phyloP scores from a whole-genome alignment of 2,329 filamentous ascomycete genomes.

The Alternaria longipes region DNA sequence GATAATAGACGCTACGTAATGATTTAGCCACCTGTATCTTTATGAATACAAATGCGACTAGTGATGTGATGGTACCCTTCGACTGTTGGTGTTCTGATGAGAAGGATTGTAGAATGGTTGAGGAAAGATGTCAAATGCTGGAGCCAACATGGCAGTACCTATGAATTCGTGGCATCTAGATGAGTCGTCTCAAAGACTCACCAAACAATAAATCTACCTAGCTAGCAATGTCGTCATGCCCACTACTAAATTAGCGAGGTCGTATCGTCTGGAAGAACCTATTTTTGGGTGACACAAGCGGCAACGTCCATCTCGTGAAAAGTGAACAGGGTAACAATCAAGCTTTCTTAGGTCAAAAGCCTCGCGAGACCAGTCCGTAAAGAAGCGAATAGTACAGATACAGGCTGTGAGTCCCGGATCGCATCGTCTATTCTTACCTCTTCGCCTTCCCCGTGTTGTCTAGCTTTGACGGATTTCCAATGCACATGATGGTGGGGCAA shows the following conservation, averaged over 20 bases:
- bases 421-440: slow-evolving; percentile 1
- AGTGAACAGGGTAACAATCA: neutral
- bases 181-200: neutral
- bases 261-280: neutral
- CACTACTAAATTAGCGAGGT: neutral
- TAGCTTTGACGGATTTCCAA: neutral
- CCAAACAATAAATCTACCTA: neutral
- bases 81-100: neutral
- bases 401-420: neutral
- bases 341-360: neutral
- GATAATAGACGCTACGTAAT: neutral
- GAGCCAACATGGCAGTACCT: neutral
- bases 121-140: neutral
- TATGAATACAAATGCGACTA: neutral
- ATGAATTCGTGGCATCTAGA: neutral
- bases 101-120: neutral
- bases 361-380: neutral
- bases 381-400: neutral
- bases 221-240: neutral
- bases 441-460: slow-evolving; percentile 2
- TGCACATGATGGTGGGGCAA: neutral
- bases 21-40: neutral
- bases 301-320: neutral
- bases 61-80: neutral
- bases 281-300: slow-evolving; percentile 1